These are phyloP conservation scores for Euphorbia lathyris DNA, from an alignment of 345 rosid species.

Conservation along the genomic window DNA sequence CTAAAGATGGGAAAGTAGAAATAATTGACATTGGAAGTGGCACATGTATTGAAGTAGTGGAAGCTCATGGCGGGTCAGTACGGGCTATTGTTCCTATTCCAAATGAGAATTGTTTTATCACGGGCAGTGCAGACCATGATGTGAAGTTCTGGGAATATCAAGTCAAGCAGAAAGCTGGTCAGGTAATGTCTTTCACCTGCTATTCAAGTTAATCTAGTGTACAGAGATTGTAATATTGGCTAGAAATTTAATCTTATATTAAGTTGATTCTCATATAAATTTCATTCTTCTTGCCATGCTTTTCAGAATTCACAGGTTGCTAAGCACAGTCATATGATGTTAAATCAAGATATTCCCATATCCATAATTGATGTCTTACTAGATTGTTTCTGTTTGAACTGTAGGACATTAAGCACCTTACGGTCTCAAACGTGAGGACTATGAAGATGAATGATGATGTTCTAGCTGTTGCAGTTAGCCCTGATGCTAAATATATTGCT, in stretches of 20 bases:
- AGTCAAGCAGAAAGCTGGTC: conserved; percentile 60
- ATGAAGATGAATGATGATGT: conserved; percentile 97
- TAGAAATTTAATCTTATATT: neutral
- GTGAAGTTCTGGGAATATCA: conserved; percentile 91
- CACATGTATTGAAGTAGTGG: conserved; percentile 59
- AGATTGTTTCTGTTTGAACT: conserved; percentile 24
- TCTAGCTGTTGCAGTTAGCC: conserved; percentile 76
- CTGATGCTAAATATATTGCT: conserved; percentile 87
- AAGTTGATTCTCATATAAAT: neutral
- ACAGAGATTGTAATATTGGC: neutral
- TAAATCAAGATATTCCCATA: neutral
- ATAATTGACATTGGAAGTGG: conserved; percentile 86
- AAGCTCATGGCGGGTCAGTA: conserved; percentile 89
- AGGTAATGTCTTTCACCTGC: conserved; percentile 33
- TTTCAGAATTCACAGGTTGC: neutral
- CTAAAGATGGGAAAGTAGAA: conserved; percentile 82
- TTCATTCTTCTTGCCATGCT: neutral
- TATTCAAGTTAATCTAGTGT: neutral
- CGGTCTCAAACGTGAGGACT: conserved; percentile 61
- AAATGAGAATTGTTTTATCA: conserved; percentile 75
- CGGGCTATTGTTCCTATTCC: conserved; percentile 72
- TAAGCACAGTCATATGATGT: neutral
- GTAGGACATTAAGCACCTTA: conserved; percentile 67
- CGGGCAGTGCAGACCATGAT: conserved; percentile 94
- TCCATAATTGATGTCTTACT: neutral